A percentile compares a stretch with the other conserved stretches of the same genome.
These are phyloP conservation scores for Aspergillus ostianus DNA, from an alignment of 495 filamentous ascomycete genomes.

Conservation along the genomic window DNA sequence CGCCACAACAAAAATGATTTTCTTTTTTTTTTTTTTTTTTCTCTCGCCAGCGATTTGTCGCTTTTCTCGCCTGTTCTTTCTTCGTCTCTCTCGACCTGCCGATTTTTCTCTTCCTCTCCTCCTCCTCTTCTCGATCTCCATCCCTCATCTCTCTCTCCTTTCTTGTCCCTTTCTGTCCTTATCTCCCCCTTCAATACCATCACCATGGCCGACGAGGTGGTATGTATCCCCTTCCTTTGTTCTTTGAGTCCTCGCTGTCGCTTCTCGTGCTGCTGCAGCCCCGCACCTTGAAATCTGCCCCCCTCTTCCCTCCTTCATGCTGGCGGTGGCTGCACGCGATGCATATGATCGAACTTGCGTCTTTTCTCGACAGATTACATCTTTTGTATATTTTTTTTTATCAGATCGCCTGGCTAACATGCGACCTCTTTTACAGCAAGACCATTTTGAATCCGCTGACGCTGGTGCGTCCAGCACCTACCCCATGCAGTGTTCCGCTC, in stretches of 20 bases:
- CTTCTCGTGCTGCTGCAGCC: constrained; percentile 24
- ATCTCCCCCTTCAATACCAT: constrained; percentile 20
- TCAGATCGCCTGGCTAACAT: background rate
- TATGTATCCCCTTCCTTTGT: constrained; percentile 9
- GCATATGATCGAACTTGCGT: background rate
- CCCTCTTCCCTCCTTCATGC: constrained; percentile 18
- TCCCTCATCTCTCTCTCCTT: constrained; percentile 13
- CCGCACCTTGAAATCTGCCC: constrained; percentile 36
- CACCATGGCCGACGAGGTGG: constrained; percentile 47
- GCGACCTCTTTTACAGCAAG: constrained; percentile 63
- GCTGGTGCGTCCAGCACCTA: constrained; percentile 90
- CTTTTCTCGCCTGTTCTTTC: constrained; percentile 21
- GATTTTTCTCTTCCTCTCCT: constrained; percentile 24
- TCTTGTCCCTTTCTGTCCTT: constrained; percentile 7
- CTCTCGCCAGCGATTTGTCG: constrained; percentile 28
- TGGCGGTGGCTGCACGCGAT: constrained; percentile 2
- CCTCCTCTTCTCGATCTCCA: constrained; percentile 17
- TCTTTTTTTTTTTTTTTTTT: constrained; percentile 29
- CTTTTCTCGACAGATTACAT: too few species aligned
- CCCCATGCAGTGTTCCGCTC: constrained; percentile 98
- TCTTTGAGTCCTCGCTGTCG: constrained; percentile 10
- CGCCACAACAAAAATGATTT: constrained; percentile 38
- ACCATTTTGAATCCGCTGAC: constrained; percentile 88
- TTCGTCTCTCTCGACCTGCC: constrained; percentile 13
- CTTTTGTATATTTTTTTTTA: background rate